Percentiles rank a stretch among this genome's conserved stretches.
Evolutionary conservation across 1,284 basidiomycete species (phyloP).

Genomic region (Ceratobasidium sp.): DNA sequence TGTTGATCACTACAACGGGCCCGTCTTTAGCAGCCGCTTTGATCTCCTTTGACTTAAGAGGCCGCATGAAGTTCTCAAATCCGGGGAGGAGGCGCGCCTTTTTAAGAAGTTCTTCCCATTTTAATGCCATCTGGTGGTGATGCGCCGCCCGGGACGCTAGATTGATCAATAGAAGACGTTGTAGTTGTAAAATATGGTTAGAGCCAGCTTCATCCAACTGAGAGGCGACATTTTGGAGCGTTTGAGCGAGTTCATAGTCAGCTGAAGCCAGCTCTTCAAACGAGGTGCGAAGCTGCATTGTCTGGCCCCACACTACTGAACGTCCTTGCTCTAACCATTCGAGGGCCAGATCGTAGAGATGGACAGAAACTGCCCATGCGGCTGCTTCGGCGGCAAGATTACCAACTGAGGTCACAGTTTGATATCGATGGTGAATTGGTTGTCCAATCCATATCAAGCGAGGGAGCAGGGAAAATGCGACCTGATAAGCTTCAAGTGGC

Average conservation of each 20-base stretch:
- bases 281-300: not conserved
- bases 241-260: not conserved
- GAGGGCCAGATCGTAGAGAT: not conserved
- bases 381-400: no score
- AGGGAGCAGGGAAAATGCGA: no score
- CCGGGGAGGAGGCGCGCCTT: not conserved
- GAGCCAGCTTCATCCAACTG: no score
- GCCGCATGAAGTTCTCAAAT: constrained; percentile 1
- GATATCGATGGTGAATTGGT: no score
- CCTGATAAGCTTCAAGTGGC: no score
- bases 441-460: no score
- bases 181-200: not conserved
- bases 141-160: not conserved
- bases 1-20: constrained; percentile 14
- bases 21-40: not conserved
- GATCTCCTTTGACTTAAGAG: not conserved
- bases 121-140: constrained; percentile 1
- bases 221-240: not conserved
- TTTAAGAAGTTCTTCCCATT: constrained; percentile 14
- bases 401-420: no score
- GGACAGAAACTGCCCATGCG: no score
- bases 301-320: not conserved
- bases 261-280: not conserved
- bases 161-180: not conserved
- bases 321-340: not conserved